Conservation (phyloP, 176 grass and related monocot genomes). For the Pharus latifolius region DNA sequence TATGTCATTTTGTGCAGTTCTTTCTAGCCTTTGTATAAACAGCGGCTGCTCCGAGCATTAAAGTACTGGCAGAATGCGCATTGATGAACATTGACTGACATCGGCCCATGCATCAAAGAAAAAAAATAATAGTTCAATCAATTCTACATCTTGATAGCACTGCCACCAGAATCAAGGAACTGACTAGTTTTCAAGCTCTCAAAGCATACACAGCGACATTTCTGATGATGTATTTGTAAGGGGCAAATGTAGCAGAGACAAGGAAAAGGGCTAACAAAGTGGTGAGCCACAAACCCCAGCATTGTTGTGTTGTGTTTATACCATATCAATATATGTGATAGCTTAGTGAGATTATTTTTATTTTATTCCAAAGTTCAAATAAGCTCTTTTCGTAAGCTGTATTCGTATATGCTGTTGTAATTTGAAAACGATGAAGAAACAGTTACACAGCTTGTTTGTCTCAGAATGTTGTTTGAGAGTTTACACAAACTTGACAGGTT, state of each 20-base stretch:
- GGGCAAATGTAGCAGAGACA: neutral
- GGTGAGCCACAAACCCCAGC: neutral
- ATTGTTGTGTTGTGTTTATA: neutral
- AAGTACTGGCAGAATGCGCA: neutral
- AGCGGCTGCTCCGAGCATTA: neutral
- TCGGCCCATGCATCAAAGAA: neutral
- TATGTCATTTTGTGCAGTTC: slow-evolving; percentile 7
- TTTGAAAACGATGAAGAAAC: neutral
- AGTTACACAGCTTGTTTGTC: neutral
- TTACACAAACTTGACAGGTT: too few relatives aligned
- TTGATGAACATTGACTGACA: neutral
- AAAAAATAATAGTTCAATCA: too few relatives aligned
- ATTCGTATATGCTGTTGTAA: neutral
- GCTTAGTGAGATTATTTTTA: neutral
- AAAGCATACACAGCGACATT: neutral
- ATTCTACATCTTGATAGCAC: neutral
- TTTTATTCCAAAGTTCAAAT: neutral
- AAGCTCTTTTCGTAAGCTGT: neutral
- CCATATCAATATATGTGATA: neutral
- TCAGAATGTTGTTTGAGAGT: neutral
- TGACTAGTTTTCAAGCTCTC: neutral
- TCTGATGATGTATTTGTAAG: neutral
- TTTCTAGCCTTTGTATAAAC: neutral
- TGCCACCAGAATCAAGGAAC: neutral
- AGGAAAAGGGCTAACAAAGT: neutral